Percentiles rank a stretch among this genome's conserved stretches.
These are phyloP conservation scores for Carpinus fangiana DNA, from an alignment of 306 rosid species.

Conservation along the genomic window DNA sequence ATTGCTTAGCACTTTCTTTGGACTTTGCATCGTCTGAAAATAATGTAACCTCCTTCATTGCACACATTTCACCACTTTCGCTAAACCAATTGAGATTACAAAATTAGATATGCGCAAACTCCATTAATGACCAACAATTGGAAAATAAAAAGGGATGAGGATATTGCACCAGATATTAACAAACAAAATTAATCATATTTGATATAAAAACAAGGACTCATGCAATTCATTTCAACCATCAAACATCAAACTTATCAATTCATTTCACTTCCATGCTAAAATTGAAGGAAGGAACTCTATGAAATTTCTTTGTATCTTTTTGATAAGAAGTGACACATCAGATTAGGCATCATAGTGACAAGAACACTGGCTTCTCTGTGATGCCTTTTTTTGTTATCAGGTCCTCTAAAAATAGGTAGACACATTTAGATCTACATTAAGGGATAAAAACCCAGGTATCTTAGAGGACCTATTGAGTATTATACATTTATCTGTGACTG, in stretches of 20 bases:
- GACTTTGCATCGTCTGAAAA: constrained; percentile 98
- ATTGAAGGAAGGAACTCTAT: background rate
- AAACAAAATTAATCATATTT: background rate
- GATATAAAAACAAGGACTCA: background rate
- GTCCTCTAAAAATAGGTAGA: background rate
- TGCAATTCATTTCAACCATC: background rate
- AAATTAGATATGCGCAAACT: constrained; percentile 21
- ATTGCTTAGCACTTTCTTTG: constrained; percentile 91
- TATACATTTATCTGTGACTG: background rate
- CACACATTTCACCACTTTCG: constrained; percentile 98
- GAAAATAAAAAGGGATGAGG: background rate
- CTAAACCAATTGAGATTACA: constrained; percentile 43
- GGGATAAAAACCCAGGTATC: background rate
- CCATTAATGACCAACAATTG: constrained; percentile 3
- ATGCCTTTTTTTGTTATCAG: background rate
- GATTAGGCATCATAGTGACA: background rate
- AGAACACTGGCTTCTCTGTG: background rate
- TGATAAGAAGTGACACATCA: background rate
- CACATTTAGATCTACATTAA: background rate
- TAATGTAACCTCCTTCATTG: constrained; percentile 98
- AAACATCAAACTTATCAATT: background rate
- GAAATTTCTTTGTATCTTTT: background rate
- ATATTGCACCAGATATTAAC: background rate
- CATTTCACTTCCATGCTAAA: background rate
- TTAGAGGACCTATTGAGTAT: background rate